Evolutionary conservation across 768 basidiomycete genomes (phyloP).

Genomic region (Boletus pseudo-olivaceus): DNA sequence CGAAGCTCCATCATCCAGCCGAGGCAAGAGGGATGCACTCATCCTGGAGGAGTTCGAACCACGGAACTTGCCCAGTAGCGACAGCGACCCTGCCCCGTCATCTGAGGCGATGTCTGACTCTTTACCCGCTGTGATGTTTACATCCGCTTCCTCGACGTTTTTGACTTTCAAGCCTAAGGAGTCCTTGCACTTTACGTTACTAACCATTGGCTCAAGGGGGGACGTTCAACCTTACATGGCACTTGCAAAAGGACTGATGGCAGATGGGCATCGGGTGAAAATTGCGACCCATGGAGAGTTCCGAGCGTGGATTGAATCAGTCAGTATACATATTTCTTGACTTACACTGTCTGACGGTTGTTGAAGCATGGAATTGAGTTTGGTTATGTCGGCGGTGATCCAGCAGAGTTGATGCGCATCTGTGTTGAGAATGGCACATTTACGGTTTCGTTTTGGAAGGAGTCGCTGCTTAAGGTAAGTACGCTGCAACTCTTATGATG

Average conservation of each 20-base stretch:
- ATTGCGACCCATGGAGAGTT: slow-evolving; percentile 98
- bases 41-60: slow-evolving; percentile 84
- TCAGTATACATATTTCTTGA: slow-evolving; percentile 38
- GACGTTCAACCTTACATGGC: slow-evolving; percentile 99
- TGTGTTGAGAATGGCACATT: slow-evolving; percentile 99
- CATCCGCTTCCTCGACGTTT: slow-evolving; percentile 93
- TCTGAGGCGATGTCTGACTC: slow-evolving; percentile 64
- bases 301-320: slow-evolving; percentile 91
- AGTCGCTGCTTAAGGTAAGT: slow-evolving; percentile 79
- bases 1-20: slow-evolving; percentile 42
- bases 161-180: slow-evolving; percentile 91
- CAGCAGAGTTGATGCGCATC: slow-evolving; percentile 95
- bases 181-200: slow-evolving; percentile 84
- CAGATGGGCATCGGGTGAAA: slow-evolving; percentile 82
- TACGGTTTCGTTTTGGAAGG: slow-evolving; percentile 91
- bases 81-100: slow-evolving; percentile 42
- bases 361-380: slow-evolving; percentile 92
- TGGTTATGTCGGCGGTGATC: slow-evolving; percentile 92
- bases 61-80: slow-evolving; percentile 32
- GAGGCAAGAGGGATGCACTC: slow-evolving; percentile 66
- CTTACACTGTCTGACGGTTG: slow-evolving; percentile 5
- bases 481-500: neutral
- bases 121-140: slow-evolving; percentile 92
- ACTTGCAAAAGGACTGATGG: slow-evolving; percentile 84
- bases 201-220: slow-evolving; percentile 94